Base-by-base conservation (phyloP, 2,329 filamentous ascomycete species). In the Akanthomyces uredinophilus region DNA sequence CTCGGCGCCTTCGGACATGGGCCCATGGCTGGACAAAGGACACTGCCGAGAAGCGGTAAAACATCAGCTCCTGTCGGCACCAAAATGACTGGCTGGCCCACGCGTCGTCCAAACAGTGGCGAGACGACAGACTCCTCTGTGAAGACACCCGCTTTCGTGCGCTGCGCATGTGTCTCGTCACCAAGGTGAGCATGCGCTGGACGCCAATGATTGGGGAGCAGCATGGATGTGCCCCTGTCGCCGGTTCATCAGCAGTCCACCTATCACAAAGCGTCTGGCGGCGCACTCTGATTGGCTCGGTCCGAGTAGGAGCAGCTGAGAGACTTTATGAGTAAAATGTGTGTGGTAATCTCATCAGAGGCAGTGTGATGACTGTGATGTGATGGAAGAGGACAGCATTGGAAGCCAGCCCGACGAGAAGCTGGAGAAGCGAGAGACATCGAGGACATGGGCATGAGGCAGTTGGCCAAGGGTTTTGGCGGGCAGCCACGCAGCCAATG, bases 281-380 rank as follows among this genome's bases (percentile, higher is more conserved):
- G 58, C 41, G 49, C 27, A 37, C 41, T 37, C 20, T 27, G 50
- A 60, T 53, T 39, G 49, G 39, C 39, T 39, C 18, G 20, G 39
- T 43, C 24, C 27, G 27, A 8, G 14, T 37, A n/a, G 24, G 10
- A 20, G 22, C 46, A 39, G 14, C 20, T 20, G 22, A 7, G 32
- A 14, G 32, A 8, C 16, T n/a, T 46, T 37, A 60, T 60, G 50
- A 60, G 39, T 18, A 2, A n/a, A 43, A 22, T 32, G 46, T 50
- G 47, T 14, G 47, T n/a, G 22, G 57, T 37, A 60, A 60, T 60
- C 52, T 60, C n/a, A 46, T 37, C n/a, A 46, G 29, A 43, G 44
- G 55, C 43, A 37, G 39, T 41, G 47, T 27, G 7, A 51, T 29
- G 29, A 37, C 24, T 41, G 47, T 27, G 13, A 51, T 29, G 46